Evolutionary conservation across 108 stramenopile genomes (phyloP).

Genomic region (Cyclostephanos invisitatus): DNA sequence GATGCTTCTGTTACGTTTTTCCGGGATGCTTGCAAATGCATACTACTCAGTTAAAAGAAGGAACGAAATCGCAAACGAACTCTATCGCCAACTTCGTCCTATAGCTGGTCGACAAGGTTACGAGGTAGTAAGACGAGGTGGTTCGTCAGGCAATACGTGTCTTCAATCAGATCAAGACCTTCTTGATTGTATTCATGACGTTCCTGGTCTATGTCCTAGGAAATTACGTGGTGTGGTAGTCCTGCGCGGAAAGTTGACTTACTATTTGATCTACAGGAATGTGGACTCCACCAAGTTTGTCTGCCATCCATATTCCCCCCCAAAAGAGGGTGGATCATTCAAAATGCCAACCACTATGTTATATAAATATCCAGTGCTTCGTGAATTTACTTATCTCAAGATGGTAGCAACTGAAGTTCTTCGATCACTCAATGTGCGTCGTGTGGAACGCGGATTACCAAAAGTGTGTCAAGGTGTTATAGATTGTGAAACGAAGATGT

Average conservation of each 20-base stretch:
- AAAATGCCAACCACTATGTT: not conserved
- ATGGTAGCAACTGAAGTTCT: not conserved
- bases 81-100: not conserved
- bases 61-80: not conserved
- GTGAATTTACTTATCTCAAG: not conserved
- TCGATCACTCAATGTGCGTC: not conserved
- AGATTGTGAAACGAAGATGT: constrained; percentile 5
- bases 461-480: not conserved
- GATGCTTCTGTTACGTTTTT: not conserved
- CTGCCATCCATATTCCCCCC: not conserved
- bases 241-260: not conserved
- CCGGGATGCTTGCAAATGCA: not conserved
- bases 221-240: not conserved
- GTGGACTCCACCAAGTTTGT: not conserved
- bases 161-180: not conserved
- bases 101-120: not conserved
- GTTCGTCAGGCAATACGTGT: not conserved
- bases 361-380: not conserved
- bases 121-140: not conserved
- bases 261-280: not conserved
- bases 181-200: not conserved
- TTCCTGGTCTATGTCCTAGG: not conserved
- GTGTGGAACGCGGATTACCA: not conserved
- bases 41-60: not conserved
- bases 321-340: no score